These are phyloP conservation scores for Adansonia digitata DNA, from an alignment of 345 rosid species.

Conservation along the genomic window DNA sequence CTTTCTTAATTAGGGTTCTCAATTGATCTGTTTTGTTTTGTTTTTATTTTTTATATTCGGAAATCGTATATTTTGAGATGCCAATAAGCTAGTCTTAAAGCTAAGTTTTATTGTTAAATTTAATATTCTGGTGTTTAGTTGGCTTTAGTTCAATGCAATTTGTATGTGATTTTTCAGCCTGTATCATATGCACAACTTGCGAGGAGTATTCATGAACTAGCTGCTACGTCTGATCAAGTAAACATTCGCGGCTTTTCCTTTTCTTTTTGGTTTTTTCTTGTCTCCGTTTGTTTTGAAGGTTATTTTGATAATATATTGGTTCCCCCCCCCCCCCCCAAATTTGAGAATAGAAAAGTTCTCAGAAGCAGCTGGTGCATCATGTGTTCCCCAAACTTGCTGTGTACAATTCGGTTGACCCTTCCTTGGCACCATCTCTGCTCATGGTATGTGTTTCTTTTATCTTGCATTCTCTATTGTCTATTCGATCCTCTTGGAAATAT, in stretches of 20 bases:
- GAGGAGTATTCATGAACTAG: constrained; percentile 95
- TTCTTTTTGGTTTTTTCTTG: neutral
- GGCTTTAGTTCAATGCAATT: neutral
- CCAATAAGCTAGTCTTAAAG: neutral
- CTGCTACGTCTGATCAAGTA: constrained; percentile 96
- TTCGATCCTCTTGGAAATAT: neutral
- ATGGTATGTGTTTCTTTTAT: constrained; percentile 52
- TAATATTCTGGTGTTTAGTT: neutral
- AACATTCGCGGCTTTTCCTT: constrained; percentile 6
- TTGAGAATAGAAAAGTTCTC: constrained; percentile 72
- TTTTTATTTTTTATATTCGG: neutral
- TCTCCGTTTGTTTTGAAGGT: neutral
- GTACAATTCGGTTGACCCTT: constrained; percentile 97
- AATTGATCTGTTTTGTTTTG: neutral
- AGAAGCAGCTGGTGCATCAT: constrained; percentile 81
- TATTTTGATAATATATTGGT: constrained; percentile 1
- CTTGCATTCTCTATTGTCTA: neutral
- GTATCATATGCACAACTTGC: constrained; percentile 98
- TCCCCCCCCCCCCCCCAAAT: neutral
- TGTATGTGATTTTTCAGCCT: constrained; percentile 50
- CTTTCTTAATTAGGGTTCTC: neutral
- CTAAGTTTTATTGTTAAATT: neutral
- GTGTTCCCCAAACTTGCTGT: constrained; percentile 98
- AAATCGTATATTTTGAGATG: neutral
- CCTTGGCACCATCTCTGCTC: constrained; percentile 97